Conservation (phyloP, 192 early-diverging fungal genomes). For the Mortierella hygrophila region DNA sequence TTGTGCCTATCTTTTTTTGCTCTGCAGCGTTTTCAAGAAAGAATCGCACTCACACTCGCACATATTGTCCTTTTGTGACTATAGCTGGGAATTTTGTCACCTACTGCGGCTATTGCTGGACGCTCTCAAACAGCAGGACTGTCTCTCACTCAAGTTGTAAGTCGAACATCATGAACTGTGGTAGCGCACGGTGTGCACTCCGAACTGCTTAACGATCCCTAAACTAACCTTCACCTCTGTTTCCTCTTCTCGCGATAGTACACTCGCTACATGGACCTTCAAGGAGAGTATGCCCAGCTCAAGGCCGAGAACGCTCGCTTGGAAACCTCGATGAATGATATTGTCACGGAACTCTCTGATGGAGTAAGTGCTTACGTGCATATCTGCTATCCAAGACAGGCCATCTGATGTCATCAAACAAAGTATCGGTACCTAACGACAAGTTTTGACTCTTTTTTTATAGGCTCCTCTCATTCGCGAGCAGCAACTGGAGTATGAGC, state of each 20-base stretch:
- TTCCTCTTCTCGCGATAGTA: conserved; percentile 33
- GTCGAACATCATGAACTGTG: neutral
- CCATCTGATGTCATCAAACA: neutral
- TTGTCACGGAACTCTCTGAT: conserved; percentile 62
- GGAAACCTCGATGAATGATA: conserved; percentile 68
- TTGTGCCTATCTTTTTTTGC: neutral
- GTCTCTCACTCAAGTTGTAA: conserved; percentile 73
- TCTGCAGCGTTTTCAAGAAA: neutral
- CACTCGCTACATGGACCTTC: conserved; percentile 67
- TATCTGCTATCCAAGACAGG: no score
- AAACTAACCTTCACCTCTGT: neutral
- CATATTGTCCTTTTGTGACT: neutral
- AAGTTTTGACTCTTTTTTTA: neutral
- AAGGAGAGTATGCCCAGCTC: conserved; percentile 60
- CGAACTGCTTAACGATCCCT: neutral
- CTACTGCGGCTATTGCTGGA: conserved; percentile 66
- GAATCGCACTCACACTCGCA: neutral
- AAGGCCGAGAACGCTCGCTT: conserved; percentile 62
- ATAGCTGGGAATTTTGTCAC: conserved; percentile 60
- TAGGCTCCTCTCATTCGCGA: conserved; percentile 71
- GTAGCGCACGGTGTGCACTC: neutral
- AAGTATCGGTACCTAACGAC: neutral
- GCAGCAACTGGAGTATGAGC: conserved; percentile 68
- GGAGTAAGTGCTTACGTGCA: conserved; percentile 27
- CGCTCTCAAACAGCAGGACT: conserved; percentile 62